Conservation (phyloP, 805 yeast species). For the Ogataea glucozyma region DNA sequence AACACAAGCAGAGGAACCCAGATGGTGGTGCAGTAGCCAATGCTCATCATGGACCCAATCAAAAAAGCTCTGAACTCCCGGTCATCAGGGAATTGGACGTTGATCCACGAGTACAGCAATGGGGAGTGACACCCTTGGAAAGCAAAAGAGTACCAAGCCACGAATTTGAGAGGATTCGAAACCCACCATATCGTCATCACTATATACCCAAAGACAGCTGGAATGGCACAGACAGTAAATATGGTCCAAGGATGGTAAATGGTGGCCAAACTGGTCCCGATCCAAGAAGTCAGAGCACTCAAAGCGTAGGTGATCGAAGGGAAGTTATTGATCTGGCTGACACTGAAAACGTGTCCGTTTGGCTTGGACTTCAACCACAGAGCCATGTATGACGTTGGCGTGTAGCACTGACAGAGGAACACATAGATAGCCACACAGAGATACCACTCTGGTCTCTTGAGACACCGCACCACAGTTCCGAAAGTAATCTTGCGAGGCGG, state of each 20-base stretch:
- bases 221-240: conserved; percentile 1
- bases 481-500: conserved; percentile 5
- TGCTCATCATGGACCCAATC: conserved; percentile 8
- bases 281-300: conserved; percentile 6
- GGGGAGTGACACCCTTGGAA: conserved; percentile 5
- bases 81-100: conserved; percentile 4
- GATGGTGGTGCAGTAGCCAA: conserved; percentile 4
- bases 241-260: conserved; percentile 6
- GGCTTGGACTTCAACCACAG: conserved; percentile 2
- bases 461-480: conserved; percentile 1
- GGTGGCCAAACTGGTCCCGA: conserved; percentile 7
- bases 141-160: conserved; percentile 5
- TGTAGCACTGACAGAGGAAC: conserved; percentile 1
- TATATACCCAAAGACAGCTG: conserved; percentile 2
- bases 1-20: conserved; percentile 6
- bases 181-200: conserved; percentile 5
- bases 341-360: conserved; percentile 1
- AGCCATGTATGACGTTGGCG: conserved; percentile 1
- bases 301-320: conserved; percentile 6
- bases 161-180: conserved; percentile 2
- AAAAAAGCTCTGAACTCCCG: conserved; percentile 5
- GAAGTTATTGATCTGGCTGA: conserved; percentile 4
- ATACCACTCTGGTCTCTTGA: conserved; percentile 8
- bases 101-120: conserved; percentile 6
- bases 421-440: conserved; percentile 5